Base-by-base conservation (phyloP, 306 rosid genomes). In the Cicer judaicum region DNA sequence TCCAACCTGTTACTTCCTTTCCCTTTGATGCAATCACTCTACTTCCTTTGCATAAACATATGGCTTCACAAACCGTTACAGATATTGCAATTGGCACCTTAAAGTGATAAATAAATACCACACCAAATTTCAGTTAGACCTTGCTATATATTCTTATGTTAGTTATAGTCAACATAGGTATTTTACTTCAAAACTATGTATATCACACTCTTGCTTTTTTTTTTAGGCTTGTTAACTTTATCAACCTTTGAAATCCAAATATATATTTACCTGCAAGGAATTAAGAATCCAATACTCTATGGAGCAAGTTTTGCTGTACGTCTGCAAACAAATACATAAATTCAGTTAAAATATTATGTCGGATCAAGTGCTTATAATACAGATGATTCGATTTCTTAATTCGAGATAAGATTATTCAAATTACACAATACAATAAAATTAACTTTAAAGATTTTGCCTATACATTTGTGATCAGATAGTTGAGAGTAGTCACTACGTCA, bases 21-120 rank as follows among this genome's bases (percentile, higher is more conserved):
- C 90, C 94, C 73, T 75, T 91, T n/a, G 94, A 91, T 68, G 94
- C 91, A 70, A 91, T 89, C 75, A 85, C 89, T 66, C 92, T 86
- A 9, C 72, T 89, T 44, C 94, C 94, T 75, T 79, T 91, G 89
- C 77, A 73, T 44, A 91, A 78, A 86, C 89, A 64, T 77, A 87
- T 84, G 61, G 89, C 86, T 84, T 91, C 94, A 83, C 60, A 91
- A 13, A 89, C 81, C 7, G 94, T 84, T 24, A 89, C 94, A 14
- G 92, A 89, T 40, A 75, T 56, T 10, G 97, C 92, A 75, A 87
- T 87, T 19, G 97, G 97, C 64, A 84, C 93, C 93, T 91, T 74
- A 12, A 39, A 76, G 56, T 61, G 39, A 72, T 18, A 66, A 83
- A 63, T 18, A 66, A 83, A 63, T 66, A 50, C 64, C 46, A 73